Evolutionary conservation across 2,329 filamentous ascomycete species (phyloP), one percentile per base, ranked within the genome.

Genomic region (Fusarium vanettenii): DNA sequence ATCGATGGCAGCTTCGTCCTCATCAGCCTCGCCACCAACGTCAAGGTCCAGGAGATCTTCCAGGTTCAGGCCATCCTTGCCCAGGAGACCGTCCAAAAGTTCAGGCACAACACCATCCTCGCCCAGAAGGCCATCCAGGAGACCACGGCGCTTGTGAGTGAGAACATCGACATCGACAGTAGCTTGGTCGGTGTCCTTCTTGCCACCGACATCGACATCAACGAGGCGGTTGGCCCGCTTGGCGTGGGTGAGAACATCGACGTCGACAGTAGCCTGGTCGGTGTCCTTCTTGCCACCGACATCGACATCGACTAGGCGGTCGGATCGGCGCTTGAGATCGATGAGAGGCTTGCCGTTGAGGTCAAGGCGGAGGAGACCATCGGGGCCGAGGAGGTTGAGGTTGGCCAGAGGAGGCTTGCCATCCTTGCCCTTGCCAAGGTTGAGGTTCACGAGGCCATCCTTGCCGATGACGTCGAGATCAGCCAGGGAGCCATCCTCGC

Each of bases 11-110:
- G 60, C 45, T 18, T 72, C 14, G 20, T 74, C 41, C 10, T 73
- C 50, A 39, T 74, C 64, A 22, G 64, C 41, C 52, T 73, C 35
- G 27, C 72, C 74, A 43, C 66, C 66, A 64, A 77, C 63, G 5
- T 75, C 37, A 13, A 75, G 33, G 29, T 72, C 60, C 31, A 72
- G 27, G 27, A 71, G 63, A 6, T 55, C 27, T 1, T 55, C 35
- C 5, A 56, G 31, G 20, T 33, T 3, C 8, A 71, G 39, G 4
- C 59, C 25, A 22, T 62, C 41, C 18, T 52, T 3, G 16, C 27
- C 27, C 25, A 52, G 18, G 6, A 52, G 48, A 18, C 27, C 48
- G 6, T n/a, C 48, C 3, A 52, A 10, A 16, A 52, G 48, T 1
- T 3, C 43, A 48, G 20, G 20, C 43, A 48, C 43, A 25, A 25